Conservation (phyloP, 805 yeast species). For the Saccharomycopsis capsularis region DNA sequence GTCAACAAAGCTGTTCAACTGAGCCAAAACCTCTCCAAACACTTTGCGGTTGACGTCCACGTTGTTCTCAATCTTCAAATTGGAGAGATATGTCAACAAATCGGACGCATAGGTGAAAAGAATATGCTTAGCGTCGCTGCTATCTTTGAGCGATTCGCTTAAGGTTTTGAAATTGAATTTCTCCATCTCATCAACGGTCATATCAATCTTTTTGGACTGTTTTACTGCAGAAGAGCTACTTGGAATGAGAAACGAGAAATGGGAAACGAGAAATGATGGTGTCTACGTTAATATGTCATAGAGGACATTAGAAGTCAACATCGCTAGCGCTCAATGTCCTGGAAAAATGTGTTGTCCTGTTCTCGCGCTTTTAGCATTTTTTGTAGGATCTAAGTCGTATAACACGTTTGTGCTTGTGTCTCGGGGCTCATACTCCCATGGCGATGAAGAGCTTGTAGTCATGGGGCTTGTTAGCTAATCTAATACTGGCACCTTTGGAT, state of each 20-base stretch:
- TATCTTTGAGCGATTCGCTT: slow-evolving; percentile 7
- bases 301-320: too few species aligned
- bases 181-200: neutral
- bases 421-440: too few species aligned
- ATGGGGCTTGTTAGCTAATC: too few species aligned
- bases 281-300: neutral
- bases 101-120: slow-evolving; percentile 5
- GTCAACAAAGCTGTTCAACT: slow-evolving; percentile 13
- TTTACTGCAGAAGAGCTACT: too few species aligned
- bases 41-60: neutral
- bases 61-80: slow-evolving; percentile 4
- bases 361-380: too few species aligned
- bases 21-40: slow-evolving; percentile 5
- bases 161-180: slow-evolving; percentile 1
- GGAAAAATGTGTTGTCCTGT: too few species aligned
- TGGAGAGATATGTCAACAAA: neutral
- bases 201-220: too few species aligned
- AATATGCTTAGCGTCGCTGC: slow-evolving; percentile 5
- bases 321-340: too few species aligned
- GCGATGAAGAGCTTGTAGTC: too few species aligned
- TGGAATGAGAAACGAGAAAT: neutral
- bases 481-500: too few species aligned
- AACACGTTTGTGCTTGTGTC: too few species aligned
- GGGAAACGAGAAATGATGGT: neutral
- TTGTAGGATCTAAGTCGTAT: too few species aligned